These are phyloP conservation scores for Amanita fuliginea DNA, from an alignment of 768 basidiomycete genomes.

Conservation along the genomic window DNA sequence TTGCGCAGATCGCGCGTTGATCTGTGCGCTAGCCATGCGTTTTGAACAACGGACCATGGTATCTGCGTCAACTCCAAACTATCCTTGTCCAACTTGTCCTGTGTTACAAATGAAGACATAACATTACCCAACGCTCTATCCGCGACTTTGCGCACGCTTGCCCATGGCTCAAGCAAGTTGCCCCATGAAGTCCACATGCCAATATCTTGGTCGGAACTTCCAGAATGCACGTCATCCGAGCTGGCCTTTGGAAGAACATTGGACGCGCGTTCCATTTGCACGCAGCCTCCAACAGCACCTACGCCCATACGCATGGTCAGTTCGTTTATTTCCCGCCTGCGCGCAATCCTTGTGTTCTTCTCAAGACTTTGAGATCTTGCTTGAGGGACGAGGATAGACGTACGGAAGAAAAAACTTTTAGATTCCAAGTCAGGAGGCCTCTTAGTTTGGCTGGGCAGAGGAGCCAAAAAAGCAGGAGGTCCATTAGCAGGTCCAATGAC, in stretches of 20 bases:
- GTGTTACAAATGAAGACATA: conserved; percentile 22
- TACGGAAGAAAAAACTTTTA: conserved; percentile 45
- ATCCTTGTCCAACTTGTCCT: conserved; percentile 20
- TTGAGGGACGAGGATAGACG: conserved; percentile 58
- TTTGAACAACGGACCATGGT: conserved; percentile 55
- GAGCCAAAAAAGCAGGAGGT: conserved; percentile 23
- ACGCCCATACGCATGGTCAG: conserved; percentile 78
- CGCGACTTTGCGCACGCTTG: conserved; percentile 58
- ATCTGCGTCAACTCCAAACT: conserved; percentile 48
- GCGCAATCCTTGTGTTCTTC: conserved; percentile 40
- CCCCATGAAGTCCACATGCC: conserved; percentile 62
- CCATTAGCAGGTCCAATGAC: conserved; percentile 33
- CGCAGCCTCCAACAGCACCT: conserved; percentile 58
- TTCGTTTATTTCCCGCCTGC: conserved; percentile 71
- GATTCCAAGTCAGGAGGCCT: conserved; percentile 15
- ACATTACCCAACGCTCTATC: conserved; percentile 68
- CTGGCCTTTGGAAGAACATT: conserved; percentile 9
- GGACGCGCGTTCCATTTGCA: conserved; percentile 31
- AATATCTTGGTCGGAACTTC: conserved; percentile 7
- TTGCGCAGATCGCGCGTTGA: conserved; percentile 41
- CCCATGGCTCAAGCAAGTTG: conserved; percentile 55
- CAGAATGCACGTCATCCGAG: not conserved
- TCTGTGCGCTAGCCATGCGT: conserved; percentile 53
- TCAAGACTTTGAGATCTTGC: conserved; percentile 45
- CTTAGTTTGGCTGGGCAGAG: conserved; percentile 12